These are phyloP conservation scores for Kandelia obovata DNA, from an alignment of 345 rosid genomes.

Conservation along the genomic window DNA sequence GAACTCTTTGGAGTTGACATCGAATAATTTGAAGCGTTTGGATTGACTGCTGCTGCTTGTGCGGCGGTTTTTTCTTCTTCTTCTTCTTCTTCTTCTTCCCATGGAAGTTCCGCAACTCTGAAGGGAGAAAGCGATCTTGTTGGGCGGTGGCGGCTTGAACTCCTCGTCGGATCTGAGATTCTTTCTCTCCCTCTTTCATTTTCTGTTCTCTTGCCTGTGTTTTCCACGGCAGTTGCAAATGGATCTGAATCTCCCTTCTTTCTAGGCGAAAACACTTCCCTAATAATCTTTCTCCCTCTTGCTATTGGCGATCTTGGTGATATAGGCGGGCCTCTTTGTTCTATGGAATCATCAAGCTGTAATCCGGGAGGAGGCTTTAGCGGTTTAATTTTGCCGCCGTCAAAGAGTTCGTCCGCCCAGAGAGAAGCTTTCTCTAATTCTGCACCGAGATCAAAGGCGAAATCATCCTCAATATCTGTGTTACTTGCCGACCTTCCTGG, in stretches of 20 bases:
- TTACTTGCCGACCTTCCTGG: not conserved
- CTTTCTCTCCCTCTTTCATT: slow-evolving; percentile 44
- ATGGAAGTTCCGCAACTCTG: slow-evolving; percentile 66
- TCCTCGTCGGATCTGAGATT: slow-evolving; percentile 6
- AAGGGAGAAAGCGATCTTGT: slow-evolving; percentile 73
- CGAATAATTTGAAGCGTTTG: slow-evolving; percentile 19
- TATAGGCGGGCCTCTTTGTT: slow-evolving; percentile 24
- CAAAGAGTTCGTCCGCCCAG: slow-evolving; percentile 28
- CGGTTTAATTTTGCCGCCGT: slow-evolving; percentile 23
- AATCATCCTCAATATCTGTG: slow-evolving; percentile 6
- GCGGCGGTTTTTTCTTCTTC: slow-evolving; percentile 15
- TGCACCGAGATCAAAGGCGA: slow-evolving; percentile 31
- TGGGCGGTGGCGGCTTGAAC: slow-evolving; percentile 40
- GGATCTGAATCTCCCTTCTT: slow-evolving; percentile 29
- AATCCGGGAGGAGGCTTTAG: slow-evolving; percentile 34
- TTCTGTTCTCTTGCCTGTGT: slow-evolving; percentile 35
- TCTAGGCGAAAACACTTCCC: slow-evolving; percentile 45
- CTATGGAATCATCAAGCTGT: slow-evolving; percentile 20
- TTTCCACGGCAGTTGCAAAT: slow-evolving; percentile 14
- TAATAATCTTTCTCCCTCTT: slow-evolving; percentile 47
- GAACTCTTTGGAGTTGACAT: slow-evolving; percentile 35
- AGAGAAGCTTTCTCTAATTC: slow-evolving; percentile 16
- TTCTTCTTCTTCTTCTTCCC: slow-evolving; percentile 62
- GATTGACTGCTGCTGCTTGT: slow-evolving; percentile 8
- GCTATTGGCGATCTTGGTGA: slow-evolving; percentile 52